Conservation (phyloP, 2,329 filamentous ascomycete species). For the Chaetomium globosum region DNA sequence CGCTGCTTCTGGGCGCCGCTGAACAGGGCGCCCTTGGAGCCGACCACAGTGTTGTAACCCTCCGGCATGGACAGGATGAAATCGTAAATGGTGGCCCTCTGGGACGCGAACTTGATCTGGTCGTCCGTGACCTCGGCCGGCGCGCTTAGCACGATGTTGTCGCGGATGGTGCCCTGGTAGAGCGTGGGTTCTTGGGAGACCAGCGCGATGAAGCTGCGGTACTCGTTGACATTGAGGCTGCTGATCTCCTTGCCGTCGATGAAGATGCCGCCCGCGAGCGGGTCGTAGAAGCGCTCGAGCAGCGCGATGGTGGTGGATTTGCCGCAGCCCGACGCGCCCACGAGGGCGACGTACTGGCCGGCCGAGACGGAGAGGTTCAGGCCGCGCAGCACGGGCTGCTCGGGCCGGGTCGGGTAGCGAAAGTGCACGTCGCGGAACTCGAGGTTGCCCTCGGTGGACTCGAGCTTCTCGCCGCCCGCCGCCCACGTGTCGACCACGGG, state of each 20-base stretch:
- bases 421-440: conserved; percentile 95
- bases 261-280: conserved; percentile 75
- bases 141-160: conserved; percentile 84
- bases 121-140: conserved; percentile 70
- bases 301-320: conserved; percentile 93
- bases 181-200: conserved; percentile 94
- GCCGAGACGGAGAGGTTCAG: conserved; percentile 73
- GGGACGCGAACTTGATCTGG: conserved; percentile 75
- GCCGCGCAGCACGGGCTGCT: conserved; percentile 88
- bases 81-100: conserved; percentile 89
- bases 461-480: conserved; percentile 63
- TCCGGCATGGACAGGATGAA: conserved; percentile 86
- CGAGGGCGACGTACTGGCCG: conserved; percentile 83
- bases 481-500: conserved; percentile 85
- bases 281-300: conserved; percentile 93
- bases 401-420: conserved; percentile 86
- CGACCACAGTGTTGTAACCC: conserved; percentile 82
- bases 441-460: conserved; percentile 71
- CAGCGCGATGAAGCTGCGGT: conserved; percentile 79
- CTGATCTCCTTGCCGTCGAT: conserved; percentile 84
- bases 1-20: conserved; percentile 95
- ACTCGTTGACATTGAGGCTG: conserved; percentile 79
- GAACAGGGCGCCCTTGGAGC: conserved; percentile 81
- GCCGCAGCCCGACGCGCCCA: conserved; percentile 91
- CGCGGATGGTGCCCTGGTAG: conserved; percentile 87